A percentile compares a stretch with the other conserved stretches of the same genome.
Evolutionary conservation across 2,329 filamentous ascomycete species (phyloP).

Genomic region (Achaetomium macrosporum): DNA sequence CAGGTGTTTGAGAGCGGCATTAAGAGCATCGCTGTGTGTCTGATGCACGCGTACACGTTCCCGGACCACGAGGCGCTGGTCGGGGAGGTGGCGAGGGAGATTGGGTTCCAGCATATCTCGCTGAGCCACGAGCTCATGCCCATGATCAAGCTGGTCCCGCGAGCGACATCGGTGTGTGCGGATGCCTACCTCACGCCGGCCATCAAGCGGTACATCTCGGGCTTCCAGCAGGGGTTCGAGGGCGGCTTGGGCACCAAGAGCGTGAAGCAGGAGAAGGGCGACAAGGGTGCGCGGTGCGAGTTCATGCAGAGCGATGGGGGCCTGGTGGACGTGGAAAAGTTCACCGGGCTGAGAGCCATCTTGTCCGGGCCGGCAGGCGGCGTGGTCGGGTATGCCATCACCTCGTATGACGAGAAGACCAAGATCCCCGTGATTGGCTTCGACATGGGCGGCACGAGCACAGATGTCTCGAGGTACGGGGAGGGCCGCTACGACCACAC

Average conservation of each 20-base stretch:
- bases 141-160: constrained; percentile 78
- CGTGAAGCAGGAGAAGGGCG: constrained; percentile 57
- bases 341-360: constrained; percentile 80
- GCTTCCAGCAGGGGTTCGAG: constrained; percentile 74
- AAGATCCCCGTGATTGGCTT: constrained; percentile 87
- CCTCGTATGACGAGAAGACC: constrained; percentile 78
- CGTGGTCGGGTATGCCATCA: constrained; percentile 87
- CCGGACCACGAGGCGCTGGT: constrained; percentile 77
- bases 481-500: constrained; percentile 86
- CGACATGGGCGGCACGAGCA: constrained; percentile 92
- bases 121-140: constrained; percentile 77
- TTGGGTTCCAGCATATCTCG: constrained; percentile 79
- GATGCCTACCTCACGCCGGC: constrained; percentile 76
- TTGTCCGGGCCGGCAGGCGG: constrained; percentile 88
- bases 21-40: constrained; percentile 76
- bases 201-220: constrained; percentile 67
- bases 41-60: constrained; percentile 92
- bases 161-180: constrained; percentile 70
- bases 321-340: constrained; percentile 67
- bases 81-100: constrained; percentile 67
- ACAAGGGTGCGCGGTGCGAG: constrained; percentile 74
- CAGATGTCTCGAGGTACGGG: constrained; percentile 83
- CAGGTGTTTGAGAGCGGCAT: constrained; percentile 65
- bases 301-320: constrained; percentile 91
- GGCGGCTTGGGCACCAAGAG: constrained; percentile 73